Evolutionary conservation across 192 early-diverging fungal genomes (phyloP), one percentile per base, ranked within the genome.

Genomic region (Helicostylum pulchrum): DNA sequence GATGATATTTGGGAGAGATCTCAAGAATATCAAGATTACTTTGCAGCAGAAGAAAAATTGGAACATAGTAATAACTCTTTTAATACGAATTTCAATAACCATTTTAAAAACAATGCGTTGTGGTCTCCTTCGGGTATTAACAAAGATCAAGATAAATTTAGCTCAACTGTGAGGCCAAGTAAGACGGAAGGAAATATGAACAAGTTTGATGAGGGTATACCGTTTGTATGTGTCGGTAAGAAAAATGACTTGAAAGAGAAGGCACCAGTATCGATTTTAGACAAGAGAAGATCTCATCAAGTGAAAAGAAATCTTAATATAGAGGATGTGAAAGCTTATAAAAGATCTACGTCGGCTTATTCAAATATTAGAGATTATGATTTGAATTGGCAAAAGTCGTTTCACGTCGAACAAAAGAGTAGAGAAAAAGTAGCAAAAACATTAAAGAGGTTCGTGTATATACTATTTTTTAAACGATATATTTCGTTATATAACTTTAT

Each of bases 21-120:
- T 23, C 36, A 59, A 20, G 57, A 59, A 59, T 59, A 59, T 21
- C 57, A 59, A 26, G 57, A 42, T 26, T 59, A 59, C 26, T 59
- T 59, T 59, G 57, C 42, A 12, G 57, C 57, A 17, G 42, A 23
- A 52, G 51, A 52, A 23, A 21, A 59, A 11, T 11, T 17, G 10
- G 54, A 31, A 32, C 36, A 6, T 10, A 39, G 36, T 39, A 10
- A 10, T 39, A 39, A 39, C 9, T 39, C 36, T 4, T 39, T 39
- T 10, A 39, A 10, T 10, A 26, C 20, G 21, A 48, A 48, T 15
- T 48, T 7, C n/a, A 48, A 17, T 48, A n/a, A 48, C 47, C 19
- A 48, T 48, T 17, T 15, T 19, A 19, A 48, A 19, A 48, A 48
- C 0, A 19, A 6, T 48, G 19, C 30, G 0, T 9, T 34, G 9